Evolutionary conservation across 495 filamentous ascomycete species (phyloP), one percentile per base, ranked within the genome.

Genomic region (Lophium mytilinum): DNA sequence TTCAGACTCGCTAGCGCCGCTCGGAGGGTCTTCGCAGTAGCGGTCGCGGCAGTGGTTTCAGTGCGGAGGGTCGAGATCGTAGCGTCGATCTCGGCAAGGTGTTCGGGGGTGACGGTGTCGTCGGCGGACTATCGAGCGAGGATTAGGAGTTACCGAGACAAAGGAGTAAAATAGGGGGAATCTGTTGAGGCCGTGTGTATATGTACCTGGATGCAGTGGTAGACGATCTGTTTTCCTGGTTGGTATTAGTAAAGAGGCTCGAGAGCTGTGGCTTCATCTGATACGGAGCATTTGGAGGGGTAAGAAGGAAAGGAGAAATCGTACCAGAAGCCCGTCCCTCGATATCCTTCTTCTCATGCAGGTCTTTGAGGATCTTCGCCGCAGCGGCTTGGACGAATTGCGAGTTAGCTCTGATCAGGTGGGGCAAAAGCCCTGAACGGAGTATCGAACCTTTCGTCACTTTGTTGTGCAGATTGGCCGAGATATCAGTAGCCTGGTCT

Each of bases 391-490:
- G 11, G 37, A 39, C 53, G 9, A 34, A 6, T 15, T 18, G 7
- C 9, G 6, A 0, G 45, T 48, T 48, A 48, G 45, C 14, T 48
- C 2, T 6, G 24, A 30, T 30, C 8, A 18, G 1, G 14, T 4
- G 15, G 57, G 9, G 34, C n/a, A 24, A n/a, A 59, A 17, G 33
- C 46, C 8, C 46, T 56, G 3, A 3, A 41, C 11, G 15, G n/a
- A 42, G 12, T 19, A 17, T 5, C n/a, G 12, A 48, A 80, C 81
- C 68, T 68, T 88, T 88, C 19, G 80, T 80, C 52, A 88, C 80
- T 64, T 80, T 81, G 60, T 84, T 83, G 65, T 85, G 81, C 24
- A 88, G 71, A 67, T 88, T 87, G 18, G 77, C 73, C 35, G 79
- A 83, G 47, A 87, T 72, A 37, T 88, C 84, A 19, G 75, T 82